Percentiles rank a stretch among this genome's conserved stretches.
These are phyloP conservation scores for Penicillium olsonii DNA, from an alignment of 2,329 filamentous ascomycete genomes.

Conservation along the genomic window DNA sequence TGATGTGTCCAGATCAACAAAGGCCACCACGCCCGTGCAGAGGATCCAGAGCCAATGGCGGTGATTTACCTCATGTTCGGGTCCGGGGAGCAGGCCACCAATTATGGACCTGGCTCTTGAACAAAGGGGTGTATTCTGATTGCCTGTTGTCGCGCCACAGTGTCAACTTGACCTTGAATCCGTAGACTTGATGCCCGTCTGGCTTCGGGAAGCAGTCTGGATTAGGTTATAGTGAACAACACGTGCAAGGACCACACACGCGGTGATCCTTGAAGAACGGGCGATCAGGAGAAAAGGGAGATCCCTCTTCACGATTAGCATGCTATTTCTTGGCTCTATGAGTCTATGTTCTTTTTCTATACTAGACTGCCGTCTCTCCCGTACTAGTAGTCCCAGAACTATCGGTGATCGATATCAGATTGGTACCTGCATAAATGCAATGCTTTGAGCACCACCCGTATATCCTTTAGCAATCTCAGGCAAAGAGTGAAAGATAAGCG, in stretches of 20 bases:
- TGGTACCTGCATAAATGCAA: slow-evolving; percentile 15
- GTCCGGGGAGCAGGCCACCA: neutral
- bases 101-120: neutral
- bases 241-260: slow-evolving; percentile 24
- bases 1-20: slow-evolving; percentile 1
- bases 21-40: neutral
- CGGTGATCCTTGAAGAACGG: slow-evolving; percentile 23
- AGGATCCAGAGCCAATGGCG: neutral
- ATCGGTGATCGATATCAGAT: neutral
- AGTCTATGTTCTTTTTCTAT: neutral
- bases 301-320: neutral
- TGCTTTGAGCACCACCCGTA: neutral
- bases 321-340: neutral
- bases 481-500: slow-evolving; percentile 1
- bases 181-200: neutral
- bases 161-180: neutral
- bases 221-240: slow-evolving; percentile 22
- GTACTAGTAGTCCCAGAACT: neutral
- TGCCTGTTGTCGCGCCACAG: neutral
- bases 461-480: too few relatives aligned
- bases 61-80: neutral
- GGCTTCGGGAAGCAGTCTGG: slow-evolving; percentile 2
- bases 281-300: slow-evolving; percentile 23
- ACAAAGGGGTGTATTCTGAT: slow-evolving; percentile 3
- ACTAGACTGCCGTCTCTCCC: neutral